Evolutionary conservation across 179 eudicot genomes (phyloP).

Genomic region (Heliamphora pulchella): DNA sequence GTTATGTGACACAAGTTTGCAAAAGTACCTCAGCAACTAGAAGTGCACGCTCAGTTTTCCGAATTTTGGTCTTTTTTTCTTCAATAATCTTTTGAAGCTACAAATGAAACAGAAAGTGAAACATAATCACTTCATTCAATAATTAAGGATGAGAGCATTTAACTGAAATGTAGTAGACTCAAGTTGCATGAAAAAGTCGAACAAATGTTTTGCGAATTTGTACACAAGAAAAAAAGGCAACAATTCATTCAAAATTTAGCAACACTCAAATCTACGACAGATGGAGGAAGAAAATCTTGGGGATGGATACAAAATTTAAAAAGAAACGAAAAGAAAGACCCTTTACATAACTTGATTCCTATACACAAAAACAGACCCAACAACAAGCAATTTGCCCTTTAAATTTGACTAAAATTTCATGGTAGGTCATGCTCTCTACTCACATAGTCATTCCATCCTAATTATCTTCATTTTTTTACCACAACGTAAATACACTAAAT

Average conservation of each 20-base stretch:
- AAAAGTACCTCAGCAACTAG: conserved; percentile 61
- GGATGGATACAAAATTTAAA: neutral
- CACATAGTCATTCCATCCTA: too few species aligned
- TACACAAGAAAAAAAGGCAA: neutral
- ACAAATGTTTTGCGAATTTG: neutral
- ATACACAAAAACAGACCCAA: neutral
- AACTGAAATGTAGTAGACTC: neutral
- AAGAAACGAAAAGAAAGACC: too few species aligned
- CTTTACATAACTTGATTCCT: too few species aligned
- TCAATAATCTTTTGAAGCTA: conserved; percentile 66
- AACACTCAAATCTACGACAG: neutral
- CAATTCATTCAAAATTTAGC: neutral
- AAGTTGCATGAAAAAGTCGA: neutral
- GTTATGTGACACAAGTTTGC: neutral
- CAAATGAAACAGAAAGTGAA: conserved; percentile 13
- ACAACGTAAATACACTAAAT: too few species aligned
- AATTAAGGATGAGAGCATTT: neutral
- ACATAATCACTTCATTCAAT: neutral
- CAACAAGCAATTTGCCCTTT: neutral
- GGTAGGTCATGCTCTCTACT: too few species aligned
- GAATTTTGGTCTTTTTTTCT: conserved; percentile 53
- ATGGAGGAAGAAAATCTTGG: neutral
- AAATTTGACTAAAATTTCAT: neutral
- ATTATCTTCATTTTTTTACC: too few species aligned
- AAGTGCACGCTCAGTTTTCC: conserved; percentile 78